Conservation (phyloP, 768 basidiomycete genomes). For the Asterophora lycoperdoides region DNA sequence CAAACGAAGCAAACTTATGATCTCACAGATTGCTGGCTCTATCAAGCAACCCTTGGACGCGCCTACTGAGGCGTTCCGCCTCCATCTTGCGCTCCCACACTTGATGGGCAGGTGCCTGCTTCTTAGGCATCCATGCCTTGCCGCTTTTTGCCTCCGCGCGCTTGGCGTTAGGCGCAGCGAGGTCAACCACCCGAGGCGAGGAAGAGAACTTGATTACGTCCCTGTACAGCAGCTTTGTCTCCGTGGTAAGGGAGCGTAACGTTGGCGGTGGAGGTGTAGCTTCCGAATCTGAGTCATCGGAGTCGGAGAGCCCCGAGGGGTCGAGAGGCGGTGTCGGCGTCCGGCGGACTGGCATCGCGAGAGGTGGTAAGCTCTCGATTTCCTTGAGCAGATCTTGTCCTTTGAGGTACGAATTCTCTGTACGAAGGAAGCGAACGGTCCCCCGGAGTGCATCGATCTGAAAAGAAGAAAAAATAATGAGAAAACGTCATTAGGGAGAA, state of each 20-base stretch:
- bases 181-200: conserved; percentile 79
- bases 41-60: conserved; percentile 69
- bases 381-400: conserved; percentile 87
- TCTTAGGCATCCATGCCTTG: conserved; percentile 75
- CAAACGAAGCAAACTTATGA: neutral
- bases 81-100: conserved; percentile 73
- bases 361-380: conserved; percentile 67
- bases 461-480: conserved; percentile 4
- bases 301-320: conserved; percentile 62
- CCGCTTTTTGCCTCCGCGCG: conserved; percentile 45
- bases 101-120: conserved; percentile 78
- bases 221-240: conserved; percentile 84
- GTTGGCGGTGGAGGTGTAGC: conserved; percentile 42
- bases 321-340: conserved; percentile 63
- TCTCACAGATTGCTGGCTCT: conserved; percentile 42
- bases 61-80: conserved; percentile 63
- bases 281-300: conserved; percentile 56
- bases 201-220: conserved; percentile 86
- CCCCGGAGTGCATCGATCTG: conserved; percentile 89
- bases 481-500: conserved; percentile 1
- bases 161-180: conserved; percentile 56
- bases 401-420: conserved; percentile 90
- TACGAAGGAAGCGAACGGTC: conserved; percentile 88
- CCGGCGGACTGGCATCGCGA: conserved; percentile 46
- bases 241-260: conserved; percentile 66